Evolutionary conservation across 805 yeast species (phyloP), one percentile per base, ranked within the genome.

Genomic region (Ogataea glucozyma): DNA sequence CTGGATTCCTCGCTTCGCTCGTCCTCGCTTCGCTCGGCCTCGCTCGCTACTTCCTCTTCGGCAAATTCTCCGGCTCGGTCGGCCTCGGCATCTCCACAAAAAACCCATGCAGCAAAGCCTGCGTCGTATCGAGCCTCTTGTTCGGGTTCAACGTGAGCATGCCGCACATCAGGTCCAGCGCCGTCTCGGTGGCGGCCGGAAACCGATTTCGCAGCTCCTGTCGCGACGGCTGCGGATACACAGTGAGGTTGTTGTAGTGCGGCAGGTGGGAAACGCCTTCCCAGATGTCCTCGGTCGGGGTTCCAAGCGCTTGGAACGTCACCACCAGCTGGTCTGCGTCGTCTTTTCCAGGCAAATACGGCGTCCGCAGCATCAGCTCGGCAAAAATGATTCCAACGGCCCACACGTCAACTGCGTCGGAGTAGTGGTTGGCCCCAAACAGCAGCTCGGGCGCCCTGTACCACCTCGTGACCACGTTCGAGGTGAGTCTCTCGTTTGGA

Each of bases 381-480:
- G 98, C 98, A 69, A 93, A 93, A 3, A 93, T 91, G 26, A 89
- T 79, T 1, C 99, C 99, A 4, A 90, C 86, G 0, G 98, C 91
- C 99, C 99, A 93, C 10, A 89, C 70, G 65, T 93, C 99, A 3
- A 93, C 78, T 0, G 95, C 95, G 2, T 83, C 83, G 0, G 96
- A 84, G 57, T 93, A 93, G 62, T 88, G 93, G 36, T 83, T 75
- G 0, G 97, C 85, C 1, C 97, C 97, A 48, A 91, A 79, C 18
- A 93, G 67, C 35, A 93, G 69, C 57, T 93, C 99, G 0, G 99
- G 99, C 0, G 98, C 96, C 42, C 98, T 71, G 64, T 93, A 93
- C 99, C 99, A 93, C 47, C 98, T 69, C 2, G 99, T 93, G 1
- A 93, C 99, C 4, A 93, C 99, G 49, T 90, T 91, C 2, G 96